These are phyloP conservation scores for Telfairia occidentalis DNA, from an alignment of 331 rosid species.

Conservation along the genomic window DNA sequence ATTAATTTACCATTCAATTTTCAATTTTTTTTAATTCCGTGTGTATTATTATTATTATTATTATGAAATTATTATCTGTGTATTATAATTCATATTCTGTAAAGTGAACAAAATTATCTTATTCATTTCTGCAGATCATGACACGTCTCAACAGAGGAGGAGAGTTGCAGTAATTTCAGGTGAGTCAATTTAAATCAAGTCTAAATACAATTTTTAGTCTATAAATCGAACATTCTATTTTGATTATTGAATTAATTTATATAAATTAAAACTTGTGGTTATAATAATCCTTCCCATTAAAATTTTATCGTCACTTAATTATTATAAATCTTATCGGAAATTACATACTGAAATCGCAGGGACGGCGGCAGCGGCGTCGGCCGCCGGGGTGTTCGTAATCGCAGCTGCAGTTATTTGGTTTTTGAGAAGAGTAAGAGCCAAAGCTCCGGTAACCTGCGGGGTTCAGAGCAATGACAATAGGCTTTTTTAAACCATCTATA, in stretches of 20 bases:
- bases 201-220: background rate
- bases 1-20: background rate
- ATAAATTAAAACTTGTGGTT: background rate
- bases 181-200: constrained; percentile 12
- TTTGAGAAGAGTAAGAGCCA: constrained; percentile 60
- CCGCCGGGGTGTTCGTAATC: constrained; percentile 59
- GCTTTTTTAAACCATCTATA: constrained; percentile 45
- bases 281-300: background rate
- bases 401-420: constrained; percentile 83
- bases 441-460: constrained; percentile 85
- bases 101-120: background rate
- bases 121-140: constrained; percentile 44
- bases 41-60: too few species aligned
- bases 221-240: background rate
- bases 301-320: background rate
- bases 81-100: background rate
- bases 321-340: background rate
- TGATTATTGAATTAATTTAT: background rate
- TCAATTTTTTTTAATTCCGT: too few species aligned
- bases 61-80: background rate
- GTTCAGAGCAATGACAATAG: constrained; percentile 84
- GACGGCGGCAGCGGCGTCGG: constrained; percentile 53
- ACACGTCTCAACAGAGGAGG: constrained; percentile 31
- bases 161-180: constrained; percentile 66
- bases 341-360: constrained; percentile 30